phyloP scores from a whole-genome alignment of 2,329 filamentous ascomycete species.

The Clarireedia monteithiana region DNA sequence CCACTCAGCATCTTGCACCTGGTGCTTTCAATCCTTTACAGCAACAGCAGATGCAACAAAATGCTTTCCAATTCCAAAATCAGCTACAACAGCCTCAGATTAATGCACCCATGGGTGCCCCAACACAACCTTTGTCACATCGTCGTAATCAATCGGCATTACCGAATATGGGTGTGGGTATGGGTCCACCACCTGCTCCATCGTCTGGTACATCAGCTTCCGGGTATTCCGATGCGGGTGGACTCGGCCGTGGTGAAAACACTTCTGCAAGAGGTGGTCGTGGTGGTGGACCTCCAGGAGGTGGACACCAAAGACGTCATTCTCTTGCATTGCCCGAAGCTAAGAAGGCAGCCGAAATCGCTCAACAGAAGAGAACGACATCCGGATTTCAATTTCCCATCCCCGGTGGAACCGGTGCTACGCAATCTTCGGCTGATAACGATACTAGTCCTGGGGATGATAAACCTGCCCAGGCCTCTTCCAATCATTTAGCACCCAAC shows the following conservation, averaged over 20 bases:
- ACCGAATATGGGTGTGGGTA: slow-evolving; percentile 73
- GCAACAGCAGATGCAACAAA: slow-evolving; percentile 63
- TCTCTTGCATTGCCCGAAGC: slow-evolving; percentile 91
- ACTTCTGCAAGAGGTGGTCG: slow-evolving; percentile 63
- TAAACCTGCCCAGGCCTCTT: slow-evolving; percentile 20
- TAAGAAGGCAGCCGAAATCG: slow-evolving; percentile 93
- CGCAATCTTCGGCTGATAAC: slow-evolving; percentile 45
- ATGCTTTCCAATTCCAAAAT: slow-evolving; percentile 82
- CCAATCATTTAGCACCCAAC: slow-evolving; percentile 18
- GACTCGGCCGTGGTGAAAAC: slow-evolving; percentile 52
- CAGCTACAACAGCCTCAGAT: slow-evolving; percentile 67
- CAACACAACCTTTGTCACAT: slow-evolving; percentile 75
- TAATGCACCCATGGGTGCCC: slow-evolving; percentile 65
- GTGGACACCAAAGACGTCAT: slow-evolving; percentile 87
- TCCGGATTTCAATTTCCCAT: slow-evolving; percentile 92
- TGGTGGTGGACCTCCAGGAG: slow-evolving; percentile 57
- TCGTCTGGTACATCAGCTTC: slow-evolving; percentile 78
- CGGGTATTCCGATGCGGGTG: slow-evolving; percentile 70
- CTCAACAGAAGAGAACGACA: slow-evolving; percentile 92
- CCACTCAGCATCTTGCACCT: slow-evolving; percentile 67
- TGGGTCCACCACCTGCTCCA: slow-evolving; percentile 73
- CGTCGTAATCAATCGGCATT: slow-evolving; percentile 97
- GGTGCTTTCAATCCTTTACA: slow-evolving; percentile 70
- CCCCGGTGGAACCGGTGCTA: slow-evolving; percentile 56
- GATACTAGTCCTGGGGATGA: slow-evolving; percentile 23